phyloP scores from a whole-genome alignment of 2,329 filamentous ascomycete genomes.

The Fusarium keratoplasticum region DNA sequence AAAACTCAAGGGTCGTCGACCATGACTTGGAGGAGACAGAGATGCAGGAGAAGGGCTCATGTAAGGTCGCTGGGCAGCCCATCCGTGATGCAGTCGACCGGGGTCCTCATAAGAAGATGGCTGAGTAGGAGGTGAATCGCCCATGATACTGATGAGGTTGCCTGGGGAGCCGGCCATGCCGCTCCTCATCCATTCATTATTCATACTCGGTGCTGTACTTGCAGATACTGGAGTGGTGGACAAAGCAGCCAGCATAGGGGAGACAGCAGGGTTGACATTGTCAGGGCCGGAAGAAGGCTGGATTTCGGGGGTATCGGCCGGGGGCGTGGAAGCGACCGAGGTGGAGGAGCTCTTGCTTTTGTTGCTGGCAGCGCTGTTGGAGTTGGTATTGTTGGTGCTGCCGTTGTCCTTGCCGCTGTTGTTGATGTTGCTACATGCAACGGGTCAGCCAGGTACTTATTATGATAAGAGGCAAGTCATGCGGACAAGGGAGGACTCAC shows the following conservation, averaged over 20 bases:
- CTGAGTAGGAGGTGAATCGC: constrained; percentile 65
- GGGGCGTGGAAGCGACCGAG: constrained; percentile 59
- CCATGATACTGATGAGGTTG: constrained; percentile 63
- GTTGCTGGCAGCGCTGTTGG: constrained; percentile 48
- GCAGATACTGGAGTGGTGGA: constrained; percentile 62
- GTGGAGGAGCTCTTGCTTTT: constrained; percentile 50
- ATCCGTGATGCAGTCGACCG: constrained; percentile 55
- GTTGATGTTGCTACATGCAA: constrained; percentile 41
- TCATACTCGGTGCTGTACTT: constrained; percentile 60
- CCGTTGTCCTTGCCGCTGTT: constrained; percentile 48
- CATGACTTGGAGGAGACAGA: constrained; percentile 50
- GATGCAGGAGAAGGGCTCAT: constrained; percentile 59
- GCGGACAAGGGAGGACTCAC: constrained; percentile 53
- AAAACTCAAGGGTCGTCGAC: constrained; percentile 64
- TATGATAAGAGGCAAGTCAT: constrained; percentile 42
- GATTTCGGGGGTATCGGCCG: constrained; percentile 59
- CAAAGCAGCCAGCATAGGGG: constrained; percentile 61
- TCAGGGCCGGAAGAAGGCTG: constrained; percentile 54
- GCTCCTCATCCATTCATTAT: constrained; percentile 58
- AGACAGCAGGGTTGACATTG: constrained; percentile 57
- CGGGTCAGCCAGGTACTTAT: constrained; percentile 40
- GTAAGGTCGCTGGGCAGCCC: constrained; percentile 60
- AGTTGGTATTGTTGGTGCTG: constrained; percentile 37
- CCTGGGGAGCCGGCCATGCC: constrained; percentile 63
- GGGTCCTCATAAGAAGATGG: constrained; percentile 65